phyloP scores from a whole-genome alignment of 768 basidiomycete genomes.

The Paxillus rubicundulus region DNA sequence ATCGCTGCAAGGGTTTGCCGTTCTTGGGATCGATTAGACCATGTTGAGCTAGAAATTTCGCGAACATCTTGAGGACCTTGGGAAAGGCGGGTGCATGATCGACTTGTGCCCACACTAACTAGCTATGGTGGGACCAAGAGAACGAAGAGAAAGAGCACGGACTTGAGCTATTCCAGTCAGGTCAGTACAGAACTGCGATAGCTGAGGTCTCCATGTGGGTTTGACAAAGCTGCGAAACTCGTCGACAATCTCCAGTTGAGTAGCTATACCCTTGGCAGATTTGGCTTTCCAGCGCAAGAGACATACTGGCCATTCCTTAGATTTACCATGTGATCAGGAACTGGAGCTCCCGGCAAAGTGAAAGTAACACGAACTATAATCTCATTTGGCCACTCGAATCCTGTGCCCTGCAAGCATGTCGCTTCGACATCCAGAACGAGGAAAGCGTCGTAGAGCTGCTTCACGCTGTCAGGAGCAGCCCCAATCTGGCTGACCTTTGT shows the following conservation, averaged over 20 bases:
- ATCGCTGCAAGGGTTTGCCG: slow-evolving; percentile 56
- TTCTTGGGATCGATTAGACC: slow-evolving; percentile 62
- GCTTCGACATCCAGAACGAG: slow-evolving; percentile 90
- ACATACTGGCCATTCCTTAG: slow-evolving; percentile 90
- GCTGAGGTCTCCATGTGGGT: slow-evolving; percentile 80
- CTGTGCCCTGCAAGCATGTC: slow-evolving; percentile 66
- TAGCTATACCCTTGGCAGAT: slow-evolving; percentile 46
- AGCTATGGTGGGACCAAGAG: slow-evolving; percentile 4
- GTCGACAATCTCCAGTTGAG: slow-evolving; percentile 63
- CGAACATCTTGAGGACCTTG: slow-evolving; percentile 60
- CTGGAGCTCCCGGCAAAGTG: background rate
- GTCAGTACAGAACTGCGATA: slow-evolving; percentile 80
- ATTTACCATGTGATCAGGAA: slow-evolving; percentile 7
- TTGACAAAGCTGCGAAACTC: slow-evolving; percentile 87
- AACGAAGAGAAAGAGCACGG: slow-evolving; percentile 26
- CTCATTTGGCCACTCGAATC: slow-evolving; percentile 88
- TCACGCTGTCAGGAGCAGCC: slow-evolving; percentile 13
- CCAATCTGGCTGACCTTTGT: slow-evolving; percentile 9
- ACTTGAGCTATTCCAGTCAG: slow-evolving; percentile 95
- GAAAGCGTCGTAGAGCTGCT: slow-evolving; percentile 69
- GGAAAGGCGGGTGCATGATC: slow-evolving; percentile 75
- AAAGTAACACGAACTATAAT: slow-evolving; percentile 70
- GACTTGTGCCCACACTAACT: slow-evolving; percentile 64
- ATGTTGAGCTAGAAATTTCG: slow-evolving; percentile 66
- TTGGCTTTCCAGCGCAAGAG: slow-evolving; percentile 80